Base-by-base conservation (phyloP, 2,329 filamentous ascomycete species). In the Talaromyces sp. region DNA sequence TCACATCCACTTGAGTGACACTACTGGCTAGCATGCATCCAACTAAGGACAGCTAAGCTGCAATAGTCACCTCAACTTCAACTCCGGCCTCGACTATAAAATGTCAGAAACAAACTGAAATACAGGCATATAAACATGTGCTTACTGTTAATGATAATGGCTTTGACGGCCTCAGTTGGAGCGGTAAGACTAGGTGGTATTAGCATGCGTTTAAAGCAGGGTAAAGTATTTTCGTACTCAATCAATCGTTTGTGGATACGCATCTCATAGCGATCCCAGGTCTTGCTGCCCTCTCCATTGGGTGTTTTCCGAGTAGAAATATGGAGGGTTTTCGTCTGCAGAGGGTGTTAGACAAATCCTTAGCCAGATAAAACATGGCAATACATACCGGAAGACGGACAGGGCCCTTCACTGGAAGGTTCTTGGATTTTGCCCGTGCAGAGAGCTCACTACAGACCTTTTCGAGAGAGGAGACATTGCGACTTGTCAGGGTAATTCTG, bases 31-130 rank as follows among this genome's bases (percentile, higher is more conserved):
- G 24, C 48, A 51, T 11, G 48, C 27, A 51, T 51, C 11, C 48
- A 51, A 8, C 21, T 26, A 50, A 50, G 46, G 9, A 14, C 46
- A 14, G 12, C 46, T 52, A 58, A 52, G 56, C 56, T 19, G 56
- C 56, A n/a, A 58, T 58, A 50, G 56, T 58, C 14, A 58, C 56
- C 56, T 58, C 56, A 51, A 58, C 56, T 50, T 58, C 56, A 32
- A 58, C 56, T 29, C 56, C 56, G 29, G 56, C 56, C 56, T 58
- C 56, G 43, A 58, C 46, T 50, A 12, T 50, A 50, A 21, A 50
- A 21, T 50, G 46, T 50, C 21, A 50, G 46, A 24, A 50, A 50
- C 3, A 50, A 50, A 17, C 21, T 10, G 12, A 27, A 50, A 50
- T 12, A 50, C 19, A 27, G 46, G 8, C 26, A 48, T 11, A 50